Conservation (phyloP, 768 basidiomycete species). For the Termitomyces sp. region DNA sequence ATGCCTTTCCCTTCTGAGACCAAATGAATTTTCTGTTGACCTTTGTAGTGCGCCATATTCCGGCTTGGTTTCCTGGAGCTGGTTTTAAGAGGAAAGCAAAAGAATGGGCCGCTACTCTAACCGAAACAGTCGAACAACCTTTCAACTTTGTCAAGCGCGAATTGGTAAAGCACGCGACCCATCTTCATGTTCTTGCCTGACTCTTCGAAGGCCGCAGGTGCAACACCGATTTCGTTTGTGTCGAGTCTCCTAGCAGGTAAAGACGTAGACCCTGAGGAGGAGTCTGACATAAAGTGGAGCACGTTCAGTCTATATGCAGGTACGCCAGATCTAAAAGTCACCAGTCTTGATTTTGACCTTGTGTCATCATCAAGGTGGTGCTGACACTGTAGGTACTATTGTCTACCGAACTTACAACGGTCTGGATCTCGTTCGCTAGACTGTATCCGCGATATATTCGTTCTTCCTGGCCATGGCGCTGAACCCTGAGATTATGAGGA, state of each 20-base stretch:
- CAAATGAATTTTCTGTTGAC: not conserved
- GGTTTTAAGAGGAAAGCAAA: conserved; percentile 49
- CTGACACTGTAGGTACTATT: conserved; percentile 42
- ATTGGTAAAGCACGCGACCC: conserved; percentile 34
- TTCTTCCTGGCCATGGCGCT: not conserved
- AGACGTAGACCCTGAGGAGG: conserved; percentile 46
- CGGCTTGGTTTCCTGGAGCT: conserved; percentile 62
- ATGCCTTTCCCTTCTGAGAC: conserved; percentile 10
- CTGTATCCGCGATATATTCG: too few relatives aligned
- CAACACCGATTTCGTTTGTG: conserved; percentile 51
- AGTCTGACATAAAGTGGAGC: conserved; percentile 62
- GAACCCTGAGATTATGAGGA: too few relatives aligned
- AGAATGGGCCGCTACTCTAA: conserved; percentile 47
- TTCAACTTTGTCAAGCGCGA: conserved; percentile 57
- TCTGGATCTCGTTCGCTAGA: too few relatives aligned
- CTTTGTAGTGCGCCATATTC: conserved; percentile 47
- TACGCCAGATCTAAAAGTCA: conserved; percentile 11
- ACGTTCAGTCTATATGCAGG: conserved; percentile 48
- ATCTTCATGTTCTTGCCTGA: not conserved
- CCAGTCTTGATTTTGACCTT: not conserved
- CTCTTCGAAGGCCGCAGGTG: conserved; percentile 45
- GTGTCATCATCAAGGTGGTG: conserved; percentile 35
- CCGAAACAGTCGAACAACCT: conserved; percentile 51
- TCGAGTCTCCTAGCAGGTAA: conserved; percentile 51
- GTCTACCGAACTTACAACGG: not conserved